Evolutionary conservation across 371 early-diverging fungal species (phyloP).

Genomic region (Rhizopus arrhizus): DNA sequence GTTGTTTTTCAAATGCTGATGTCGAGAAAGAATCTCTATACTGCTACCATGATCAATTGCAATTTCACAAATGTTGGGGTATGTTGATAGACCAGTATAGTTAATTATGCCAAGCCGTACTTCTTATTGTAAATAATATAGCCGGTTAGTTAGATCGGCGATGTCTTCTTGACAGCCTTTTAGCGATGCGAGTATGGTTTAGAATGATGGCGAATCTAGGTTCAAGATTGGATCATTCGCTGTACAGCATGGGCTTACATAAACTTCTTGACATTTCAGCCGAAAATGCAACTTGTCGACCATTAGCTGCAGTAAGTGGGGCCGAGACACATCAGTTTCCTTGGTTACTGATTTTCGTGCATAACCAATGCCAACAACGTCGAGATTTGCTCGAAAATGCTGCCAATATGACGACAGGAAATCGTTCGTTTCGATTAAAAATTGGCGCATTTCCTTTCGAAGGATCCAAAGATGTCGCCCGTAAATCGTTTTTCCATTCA

Average conservation of each 20-base stretch:
- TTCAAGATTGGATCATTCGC: conserved; percentile 16
- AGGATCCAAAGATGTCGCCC: conserved; percentile 12
- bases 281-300: conserved; percentile 17
- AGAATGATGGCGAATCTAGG: conserved; percentile 14
- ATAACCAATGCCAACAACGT: conserved; percentile 10
- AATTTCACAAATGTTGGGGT: conserved; percentile 14
- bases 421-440: conserved; percentile 9
- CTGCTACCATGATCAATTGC: conserved; percentile 13
- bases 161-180: conserved; percentile 18
- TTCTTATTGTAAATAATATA: conserved; percentile 15
- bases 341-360: conserved; percentile 14
- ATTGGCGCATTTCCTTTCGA: conserved; percentile 6
- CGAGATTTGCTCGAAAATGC: conserved; percentile 1
- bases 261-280: conserved; percentile 18
- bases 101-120: conserved; percentile 20
- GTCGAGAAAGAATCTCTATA: conserved; percentile 13
- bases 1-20: conserved; percentile 13
- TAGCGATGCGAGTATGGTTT: conserved; percentile 7
- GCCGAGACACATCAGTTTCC: conserved; percentile 13
- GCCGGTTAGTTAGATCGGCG: conserved; percentile 12
- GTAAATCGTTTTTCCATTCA: conserved; percentile 8
- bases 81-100: conserved; percentile 18
- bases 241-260: conserved; percentile 16
- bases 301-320: conserved; percentile 15
- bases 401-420: conserved; percentile 12